Percentiles rank a stretch among this genome's conserved stretches.
Evolutionary conservation across 169 alveolate genomes (phyloP).

Genomic region (Miamiensis avidus): DNA sequence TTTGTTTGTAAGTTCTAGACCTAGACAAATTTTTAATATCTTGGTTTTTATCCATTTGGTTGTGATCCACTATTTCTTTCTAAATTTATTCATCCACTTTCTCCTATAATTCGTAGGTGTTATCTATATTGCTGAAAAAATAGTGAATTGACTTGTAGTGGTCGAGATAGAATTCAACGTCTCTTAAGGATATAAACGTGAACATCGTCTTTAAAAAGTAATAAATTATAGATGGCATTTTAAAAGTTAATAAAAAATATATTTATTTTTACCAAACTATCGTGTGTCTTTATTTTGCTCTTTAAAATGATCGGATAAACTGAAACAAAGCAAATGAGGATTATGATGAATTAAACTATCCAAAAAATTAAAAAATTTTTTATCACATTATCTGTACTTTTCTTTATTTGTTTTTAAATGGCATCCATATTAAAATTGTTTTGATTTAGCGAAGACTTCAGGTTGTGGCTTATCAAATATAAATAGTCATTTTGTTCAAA

Average conservation of each 20-base stretch:
- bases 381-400: neutral
- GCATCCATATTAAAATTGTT: constrained; percentile 4
- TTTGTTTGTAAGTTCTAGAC: constrained; percentile 8
- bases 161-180: constrained; percentile 14
- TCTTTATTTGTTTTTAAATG: neutral
- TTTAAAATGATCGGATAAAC: constrained; percentile 15
- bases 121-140: constrained; percentile 11
- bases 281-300: constrained; percentile 11
- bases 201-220: neutral
- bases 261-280: neutral
- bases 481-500: constrained; percentile 11
- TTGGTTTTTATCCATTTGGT: neutral
- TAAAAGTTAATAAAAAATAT: too few species aligned
- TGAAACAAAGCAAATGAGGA: neutral
- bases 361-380: neutral
- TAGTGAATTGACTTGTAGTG: neutral
- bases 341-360: constrained; percentile 3
- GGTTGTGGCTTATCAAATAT: neutral
- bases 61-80: neutral
- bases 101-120: neutral
- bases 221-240: too few species aligned
- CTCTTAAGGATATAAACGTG: constrained; percentile 8
- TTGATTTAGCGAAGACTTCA: neutral
- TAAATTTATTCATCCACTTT: constrained; percentile 6
- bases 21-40: constrained; percentile 3